Conservation (phyloP, 768 basidiomycete genomes). For the Collybia sordida region DNA sequence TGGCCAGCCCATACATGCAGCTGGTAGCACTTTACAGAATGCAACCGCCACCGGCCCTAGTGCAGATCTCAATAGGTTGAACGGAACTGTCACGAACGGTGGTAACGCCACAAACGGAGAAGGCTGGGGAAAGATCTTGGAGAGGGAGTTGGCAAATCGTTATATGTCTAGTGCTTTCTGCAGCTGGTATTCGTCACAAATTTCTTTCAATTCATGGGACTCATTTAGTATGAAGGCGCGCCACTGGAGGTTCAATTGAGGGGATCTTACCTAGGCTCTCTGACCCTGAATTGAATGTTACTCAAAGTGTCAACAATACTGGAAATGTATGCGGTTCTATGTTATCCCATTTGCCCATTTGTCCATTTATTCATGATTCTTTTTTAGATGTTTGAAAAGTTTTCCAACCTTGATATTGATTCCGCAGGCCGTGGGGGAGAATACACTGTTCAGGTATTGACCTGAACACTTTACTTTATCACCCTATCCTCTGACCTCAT, state of each 20-base stretch:
- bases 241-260: conserved; percentile 85
- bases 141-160: conserved; percentile 79
- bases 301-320: conserved; percentile 44
- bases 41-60: conserved; percentile 50
- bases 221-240: conserved; percentile 48
- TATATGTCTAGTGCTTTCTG: conserved; percentile 84
- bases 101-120: conserved; percentile 59
- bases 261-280: conserved; percentile 69
- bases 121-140: conserved; percentile 63
- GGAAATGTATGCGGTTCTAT: neutral
- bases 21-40: conserved; percentile 28
- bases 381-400: conserved; percentile 84
- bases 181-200: conserved; percentile 64
- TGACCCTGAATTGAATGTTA: conserved; percentile 67
- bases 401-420: conserved; percentile 76
- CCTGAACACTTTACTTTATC: conserved; percentile 1
- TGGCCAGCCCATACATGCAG: conserved; percentile 53
- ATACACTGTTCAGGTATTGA: conserved; percentile 78
- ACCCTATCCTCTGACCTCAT: too few relatives aligned
- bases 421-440: conserved; percentile 82
- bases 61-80: conserved; percentile 60
- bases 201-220: neutral
- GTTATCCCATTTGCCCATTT: neutral
- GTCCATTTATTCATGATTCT: conserved; percentile 2
- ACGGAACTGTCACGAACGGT: conserved; percentile 62